Base-by-base conservation (phyloP, 768 basidiomycete genomes). In the Boletus pseudopeckii region DNA sequence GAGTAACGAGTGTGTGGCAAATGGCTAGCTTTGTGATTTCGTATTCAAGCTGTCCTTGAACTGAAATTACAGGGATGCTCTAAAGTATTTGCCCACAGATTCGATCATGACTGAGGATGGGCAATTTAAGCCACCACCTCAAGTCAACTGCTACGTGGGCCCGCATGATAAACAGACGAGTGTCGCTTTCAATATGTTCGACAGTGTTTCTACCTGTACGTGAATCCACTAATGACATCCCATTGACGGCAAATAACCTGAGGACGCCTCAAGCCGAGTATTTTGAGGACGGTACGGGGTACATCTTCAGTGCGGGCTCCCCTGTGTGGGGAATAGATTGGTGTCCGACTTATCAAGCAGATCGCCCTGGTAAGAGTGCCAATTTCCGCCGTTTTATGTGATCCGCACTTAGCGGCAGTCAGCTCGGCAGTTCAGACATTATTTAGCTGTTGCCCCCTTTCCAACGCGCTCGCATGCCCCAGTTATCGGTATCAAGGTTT, bases 301-400 rank as follows among this genome's bases (percentile, higher is more conserved):
- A 87, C 55, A 74, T 96, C 1, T 87, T 98, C 69, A 90, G 87
- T 56, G 87, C 90, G 0, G 97, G 97, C 7, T 89, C 86, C 3
- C 88, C 92, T 0, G 88, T 91, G n/a, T 92, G 89, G 85, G 91
- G 85, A 3, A 64, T 96, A 34, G 92, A 95, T 59, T 98, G 95
- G 95, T 94, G 93, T 68, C 96, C 97, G 4, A 82, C 86, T 22
- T 79, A 87, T 55, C 70, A 75, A 20, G 72, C 77, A 34, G 83
- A 85, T 45, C 77, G 83, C 37, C 57, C 72, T 45, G 65, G 89
- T 89, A 61, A 60, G 77, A 2, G 42, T 14, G 24, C 7, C 4
- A 1, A 13, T 26, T 26, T 18, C 24, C 5, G 6, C 44, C 13
- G 13, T 33, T 18, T 20, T 7, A 17, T 37, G 30, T 32, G 32